These are phyloP conservation scores for Sapria himalayana DNA, from an alignment of 345 rosid species.

Conservation along the genomic window DNA sequence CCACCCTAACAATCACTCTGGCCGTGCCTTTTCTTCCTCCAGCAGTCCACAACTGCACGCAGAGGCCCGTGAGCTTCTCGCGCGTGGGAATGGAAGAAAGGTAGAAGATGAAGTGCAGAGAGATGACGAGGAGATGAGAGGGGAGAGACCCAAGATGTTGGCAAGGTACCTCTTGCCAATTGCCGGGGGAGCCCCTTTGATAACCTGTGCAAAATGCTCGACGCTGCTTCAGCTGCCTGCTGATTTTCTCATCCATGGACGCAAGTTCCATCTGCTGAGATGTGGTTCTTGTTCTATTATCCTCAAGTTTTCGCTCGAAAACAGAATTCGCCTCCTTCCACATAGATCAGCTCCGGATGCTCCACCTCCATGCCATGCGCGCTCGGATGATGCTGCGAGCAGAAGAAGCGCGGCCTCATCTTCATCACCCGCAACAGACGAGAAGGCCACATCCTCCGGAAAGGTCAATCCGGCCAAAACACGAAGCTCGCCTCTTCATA, in stretches of 20 bases:
- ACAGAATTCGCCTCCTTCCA: conserved; percentile 35
- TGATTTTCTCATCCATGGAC: conserved; percentile 50
- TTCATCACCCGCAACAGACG: conserved; percentile 12
- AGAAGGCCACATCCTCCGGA: conserved; percentile 19
- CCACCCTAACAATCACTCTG: no score
- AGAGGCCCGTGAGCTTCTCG: no score
- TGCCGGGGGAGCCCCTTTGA: conserved; percentile 71
- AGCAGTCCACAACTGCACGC: no score
- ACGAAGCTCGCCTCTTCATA: conserved; percentile 51
- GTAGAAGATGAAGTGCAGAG: neutral
- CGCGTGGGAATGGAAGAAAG: neutral
- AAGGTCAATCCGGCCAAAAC: conserved; percentile 18
- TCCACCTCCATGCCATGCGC: conserved; percentile 18
- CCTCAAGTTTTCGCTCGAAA: conserved; percentile 43
- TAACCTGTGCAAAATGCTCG: conserved; percentile 41
- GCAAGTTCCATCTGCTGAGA: conserved; percentile 40
- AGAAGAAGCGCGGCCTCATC: conserved; percentile 7
- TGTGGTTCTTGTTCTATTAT: conserved; percentile 54
- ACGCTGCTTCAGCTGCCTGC: conserved; percentile 42
- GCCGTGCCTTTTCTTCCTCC: no score
- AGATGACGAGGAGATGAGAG: neutral
- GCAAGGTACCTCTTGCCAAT: conserved; percentile 48
- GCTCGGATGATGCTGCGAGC: conserved; percentile 10
- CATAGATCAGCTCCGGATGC: conserved; percentile 10
- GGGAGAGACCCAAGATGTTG: conserved; percentile 13